These are phyloP conservation scores for Pilobolus umbonatus DNA, from an alignment of 192 early-diverging fungal genomes.

Conservation along the genomic window DNA sequence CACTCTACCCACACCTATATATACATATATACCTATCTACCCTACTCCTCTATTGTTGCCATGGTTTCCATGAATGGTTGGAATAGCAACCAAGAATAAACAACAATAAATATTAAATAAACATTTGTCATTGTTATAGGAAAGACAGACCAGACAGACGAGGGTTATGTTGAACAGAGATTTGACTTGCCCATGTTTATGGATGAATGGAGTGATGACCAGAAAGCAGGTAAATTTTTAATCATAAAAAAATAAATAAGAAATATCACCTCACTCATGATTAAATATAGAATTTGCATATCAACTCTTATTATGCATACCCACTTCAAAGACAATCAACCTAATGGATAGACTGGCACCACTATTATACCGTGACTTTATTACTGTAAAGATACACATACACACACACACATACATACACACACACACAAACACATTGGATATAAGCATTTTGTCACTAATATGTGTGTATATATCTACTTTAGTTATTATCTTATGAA, in stretches of 20 bases:
- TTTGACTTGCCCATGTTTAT: conserved; percentile 40
- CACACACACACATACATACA: background rate
- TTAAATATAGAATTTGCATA: conserved; percentile 47
- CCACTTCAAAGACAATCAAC: conserved; percentile 36
- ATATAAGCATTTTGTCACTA: background rate
- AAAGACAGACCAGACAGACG: conserved; percentile 22
- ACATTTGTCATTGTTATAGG: too few relatives aligned
- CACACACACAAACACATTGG: too few relatives aligned
- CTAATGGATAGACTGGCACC: conserved; percentile 44
- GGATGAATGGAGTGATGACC: conserved; percentile 42
- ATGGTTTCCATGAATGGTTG: too few relatives aligned
- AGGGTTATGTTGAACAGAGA: conserved; percentile 33
- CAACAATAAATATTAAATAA: too few relatives aligned
- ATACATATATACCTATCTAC: too few relatives aligned
- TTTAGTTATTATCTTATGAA: conserved; percentile 49
- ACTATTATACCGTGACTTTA: conserved; percentile 52
- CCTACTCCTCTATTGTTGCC: too few relatives aligned
- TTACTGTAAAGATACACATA: conserved; percentile 29
- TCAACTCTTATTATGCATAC: conserved; percentile 51
- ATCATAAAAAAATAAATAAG: conserved; percentile 4
- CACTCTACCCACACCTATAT: too few relatives aligned
- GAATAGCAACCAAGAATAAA: too few relatives aligned
- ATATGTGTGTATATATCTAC: background rate
- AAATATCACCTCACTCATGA: background rate
- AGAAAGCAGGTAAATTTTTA: conserved; percentile 38